A percentile compares a stretch with the other conserved stretches of the same genome.
Conservation (phyloP, 2,329 filamentous ascomycete genomes). For the Aspergillus oerlinghausenensis region DNA sequence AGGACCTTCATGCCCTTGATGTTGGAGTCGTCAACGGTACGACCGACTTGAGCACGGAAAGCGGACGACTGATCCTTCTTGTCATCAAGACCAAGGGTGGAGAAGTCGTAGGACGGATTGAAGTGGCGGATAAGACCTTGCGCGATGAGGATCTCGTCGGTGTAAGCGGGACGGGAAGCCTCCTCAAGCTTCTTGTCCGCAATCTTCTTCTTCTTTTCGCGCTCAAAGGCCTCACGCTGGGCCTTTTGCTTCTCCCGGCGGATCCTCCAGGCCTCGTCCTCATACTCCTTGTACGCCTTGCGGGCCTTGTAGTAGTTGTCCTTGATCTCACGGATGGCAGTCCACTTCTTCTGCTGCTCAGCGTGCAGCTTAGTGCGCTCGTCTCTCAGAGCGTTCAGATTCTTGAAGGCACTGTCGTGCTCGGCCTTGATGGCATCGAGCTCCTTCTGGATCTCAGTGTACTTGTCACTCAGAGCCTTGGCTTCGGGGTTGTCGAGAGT, state of each 20-base stretch:
- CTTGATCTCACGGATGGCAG: slow-evolving; percentile 78
- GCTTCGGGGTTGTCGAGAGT: slow-evolving; percentile 85
- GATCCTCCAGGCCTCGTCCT: slow-evolving; percentile 75
- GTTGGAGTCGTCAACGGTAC: slow-evolving; percentile 77
- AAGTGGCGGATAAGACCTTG: slow-evolving; percentile 88
- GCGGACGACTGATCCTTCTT: slow-evolving; percentile 55
- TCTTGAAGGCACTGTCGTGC: slow-evolving; percentile 87
- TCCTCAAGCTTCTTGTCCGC: slow-evolving; percentile 52
- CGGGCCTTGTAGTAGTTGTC: slow-evolving; percentile 79
- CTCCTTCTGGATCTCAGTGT: slow-evolving; percentile 79
- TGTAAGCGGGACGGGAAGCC: slow-evolving; percentile 69
- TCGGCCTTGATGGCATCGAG: slow-evolving; percentile 86
- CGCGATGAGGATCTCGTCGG: slow-evolving; percentile 85
- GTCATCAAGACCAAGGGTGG: slow-evolving; percentile 51
- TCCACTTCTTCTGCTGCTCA: slow-evolving; percentile 82
- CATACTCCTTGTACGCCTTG: slow-evolving; percentile 77
- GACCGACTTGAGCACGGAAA: slow-evolving; percentile 71
- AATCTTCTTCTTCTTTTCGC: slow-evolving; percentile 48
- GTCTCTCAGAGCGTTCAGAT: slow-evolving; percentile 75
- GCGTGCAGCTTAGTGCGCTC: slow-evolving; percentile 78
- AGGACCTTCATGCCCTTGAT: slow-evolving; percentile 81
- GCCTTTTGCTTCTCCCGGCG: slow-evolving; percentile 72
- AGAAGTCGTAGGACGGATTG: slow-evolving; percentile 72
- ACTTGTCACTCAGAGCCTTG: slow-evolving; percentile 81
- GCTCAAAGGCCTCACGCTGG: slow-evolving; percentile 61